Evolutionary conservation across 2,329 filamentous ascomycete genomes (phyloP), one percentile per base, ranked within the genome.

Genomic region (Aureobasidium musti): DNA sequence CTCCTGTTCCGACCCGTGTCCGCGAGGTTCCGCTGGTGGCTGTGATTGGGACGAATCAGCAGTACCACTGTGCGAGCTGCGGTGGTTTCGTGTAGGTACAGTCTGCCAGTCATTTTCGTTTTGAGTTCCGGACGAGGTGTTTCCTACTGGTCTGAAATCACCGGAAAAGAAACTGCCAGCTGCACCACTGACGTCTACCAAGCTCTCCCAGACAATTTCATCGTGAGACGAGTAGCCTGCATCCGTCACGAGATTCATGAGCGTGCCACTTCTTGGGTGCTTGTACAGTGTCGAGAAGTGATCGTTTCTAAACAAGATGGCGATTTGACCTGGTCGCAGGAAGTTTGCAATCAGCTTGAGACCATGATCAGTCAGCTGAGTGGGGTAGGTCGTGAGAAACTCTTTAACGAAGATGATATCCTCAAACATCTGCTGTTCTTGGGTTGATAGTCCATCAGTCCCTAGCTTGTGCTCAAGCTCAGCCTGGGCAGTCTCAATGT

Each of bases 201-300:
- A 82, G 11, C 90, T 95, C 78, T 99, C 95, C 95, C 95, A 99
- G 0, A 99, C 91, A 14, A 99, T 88, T 75, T 98, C 94, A 19
- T 92, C 89, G 71, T 97, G 92, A 11, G 84, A 86, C 13, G 90
- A 88, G 74, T 96, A 99, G 0, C 95, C 95, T 30, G 92, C 90
- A 75, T 99, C 95, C 0, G 95, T 98, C 17, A 99, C 92, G 3
- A 99, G 81, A 0, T 91, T 92, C 69, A 94, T 86, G 1, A 98
- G 83, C 70, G 91, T 85, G 47, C 87, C 83, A 0, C 89, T 91
- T 52, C 88, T 81, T 0, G 94, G 92, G 72, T 98, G 92, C 68
- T 93, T 91, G 78, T 96, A 97, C 0, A 99, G 78, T 0, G 94
- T 98, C 49, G 92, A 92, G 74, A 99, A 99, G 76, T 99, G 95